Conservation (phyloP, 2,329 filamentous ascomycete genomes). For the Ascochyta viciae-villosae region DNA sequence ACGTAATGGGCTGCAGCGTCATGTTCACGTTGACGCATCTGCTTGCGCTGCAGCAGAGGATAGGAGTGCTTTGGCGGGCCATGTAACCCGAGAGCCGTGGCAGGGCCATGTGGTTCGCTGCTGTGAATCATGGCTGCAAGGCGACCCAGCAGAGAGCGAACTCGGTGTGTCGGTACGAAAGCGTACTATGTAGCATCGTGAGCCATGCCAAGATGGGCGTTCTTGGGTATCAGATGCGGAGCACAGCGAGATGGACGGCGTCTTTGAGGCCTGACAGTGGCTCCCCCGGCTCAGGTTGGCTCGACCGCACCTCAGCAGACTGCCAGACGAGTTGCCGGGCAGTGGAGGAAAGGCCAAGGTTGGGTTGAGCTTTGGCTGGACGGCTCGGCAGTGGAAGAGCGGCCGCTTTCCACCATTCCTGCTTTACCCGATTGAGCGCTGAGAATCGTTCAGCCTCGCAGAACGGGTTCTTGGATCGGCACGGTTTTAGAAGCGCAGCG, state of each 20-base stretch:
- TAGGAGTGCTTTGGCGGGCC: neutral
- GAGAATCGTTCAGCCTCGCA: slow-evolving; percentile 16
- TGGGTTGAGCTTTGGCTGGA: too few relatives aligned
- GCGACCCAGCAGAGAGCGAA: too few relatives aligned
- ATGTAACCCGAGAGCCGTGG: too few relatives aligned
- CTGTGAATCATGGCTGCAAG: too few relatives aligned
- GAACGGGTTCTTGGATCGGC: slow-evolving; percentile 14
- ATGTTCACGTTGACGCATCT: neutral
- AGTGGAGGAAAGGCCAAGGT: slow-evolving; percentile 3
- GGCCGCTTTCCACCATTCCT: slow-evolving; percentile 9
- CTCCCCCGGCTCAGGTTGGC: neutral
- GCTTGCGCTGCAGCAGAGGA: neutral
- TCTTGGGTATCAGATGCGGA: slow-evolving; percentile 17
- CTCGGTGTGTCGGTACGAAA: too few relatives aligned
- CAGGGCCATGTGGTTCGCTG: too few relatives aligned
- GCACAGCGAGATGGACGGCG: neutral
- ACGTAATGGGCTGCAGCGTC: slow-evolving; percentile 2
- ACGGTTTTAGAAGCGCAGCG: slow-evolving; percentile 16
- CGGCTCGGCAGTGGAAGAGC: neutral
- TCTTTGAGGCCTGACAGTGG: slow-evolving; percentile 1
- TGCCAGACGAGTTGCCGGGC: neutral
- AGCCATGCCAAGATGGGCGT: neutral
- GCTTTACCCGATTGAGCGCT: slow-evolving; percentile 15
- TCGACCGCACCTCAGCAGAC: slow-evolving; percentile 9
- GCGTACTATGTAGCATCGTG: neutral